A percentile compares a stretch with the other conserved stretches of the same genome.
Conservation (phyloP, 345 rosid species). For the Gossypium raimondii region DNA sequence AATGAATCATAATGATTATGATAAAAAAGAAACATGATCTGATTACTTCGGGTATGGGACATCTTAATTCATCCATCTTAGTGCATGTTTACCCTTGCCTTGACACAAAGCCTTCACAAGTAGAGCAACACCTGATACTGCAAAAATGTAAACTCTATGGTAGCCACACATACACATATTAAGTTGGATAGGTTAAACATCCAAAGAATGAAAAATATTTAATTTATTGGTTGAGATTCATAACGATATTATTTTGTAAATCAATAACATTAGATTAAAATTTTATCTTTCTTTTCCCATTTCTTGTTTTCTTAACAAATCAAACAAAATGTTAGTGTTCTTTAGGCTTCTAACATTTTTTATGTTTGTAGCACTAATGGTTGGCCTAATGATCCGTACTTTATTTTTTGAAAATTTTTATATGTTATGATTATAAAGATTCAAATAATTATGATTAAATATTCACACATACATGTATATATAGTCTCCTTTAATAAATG, state of each 20-base stretch:
- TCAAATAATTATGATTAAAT: no score
- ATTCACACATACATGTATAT: no score
- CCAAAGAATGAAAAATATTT: no score
- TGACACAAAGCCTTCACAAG: conserved; percentile 4
- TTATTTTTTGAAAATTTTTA: no score
- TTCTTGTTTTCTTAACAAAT: not conserved
- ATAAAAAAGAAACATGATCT: conserved; percentile 2
- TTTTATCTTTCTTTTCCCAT: not conserved
- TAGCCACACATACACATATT: no score
- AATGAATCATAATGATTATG: not conserved
- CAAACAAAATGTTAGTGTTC: not conserved
- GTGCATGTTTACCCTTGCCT: not conserved
- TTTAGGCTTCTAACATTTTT: not conserved
- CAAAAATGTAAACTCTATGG: no score
- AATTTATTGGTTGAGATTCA: no score
- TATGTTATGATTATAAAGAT: no score
- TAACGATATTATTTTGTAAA: no score
- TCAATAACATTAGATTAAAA: not conserved
- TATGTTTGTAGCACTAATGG: not conserved
- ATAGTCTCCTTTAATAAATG: no score
- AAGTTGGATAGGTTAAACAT: no score
- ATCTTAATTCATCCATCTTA: not conserved
- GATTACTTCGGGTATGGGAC: not conserved
- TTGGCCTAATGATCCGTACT: not conserved
- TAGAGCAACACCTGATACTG: not conserved